Conservation (phyloP, 2,329 filamentous ascomycete species). For the Microdochium bolleyi region DNA sequence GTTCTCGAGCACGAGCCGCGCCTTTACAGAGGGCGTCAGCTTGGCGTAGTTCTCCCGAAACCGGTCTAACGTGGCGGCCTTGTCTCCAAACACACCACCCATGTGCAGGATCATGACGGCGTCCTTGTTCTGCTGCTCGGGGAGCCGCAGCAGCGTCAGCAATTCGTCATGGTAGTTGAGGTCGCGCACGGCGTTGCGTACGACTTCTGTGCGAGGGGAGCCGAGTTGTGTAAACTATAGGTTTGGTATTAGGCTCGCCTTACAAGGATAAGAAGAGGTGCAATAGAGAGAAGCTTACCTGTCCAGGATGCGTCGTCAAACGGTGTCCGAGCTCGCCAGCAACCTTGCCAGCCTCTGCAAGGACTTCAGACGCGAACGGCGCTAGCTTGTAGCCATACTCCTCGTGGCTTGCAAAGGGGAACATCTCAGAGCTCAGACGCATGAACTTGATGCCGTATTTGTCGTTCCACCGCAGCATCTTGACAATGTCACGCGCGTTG, state of each 20-base stretch:
- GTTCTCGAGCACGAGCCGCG: constrained; percentile 82
- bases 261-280: background rate
- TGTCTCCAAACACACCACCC: constrained; percentile 86
- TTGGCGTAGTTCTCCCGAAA: constrained; percentile 68
- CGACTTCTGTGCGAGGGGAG: constrained; percentile 70
- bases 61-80: constrained; percentile 65
- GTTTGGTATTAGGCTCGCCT: background rate
- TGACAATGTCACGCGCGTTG: constrained; percentile 75
- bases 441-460: constrained; percentile 88
- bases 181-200: constrained; percentile 70
- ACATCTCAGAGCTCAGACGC: constrained; percentile 91
- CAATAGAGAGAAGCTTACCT: constrained; percentile 27
- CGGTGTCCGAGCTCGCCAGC: constrained; percentile 74
- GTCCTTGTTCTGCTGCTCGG: constrained; percentile 71
- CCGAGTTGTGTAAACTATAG: constrained; percentile 78
- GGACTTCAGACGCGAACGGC: constrained; percentile 70
- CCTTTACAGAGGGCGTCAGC: constrained; percentile 64
- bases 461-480: constrained; percentile 88
- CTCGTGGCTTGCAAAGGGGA: constrained; percentile 85
- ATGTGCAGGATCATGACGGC: constrained; percentile 94
- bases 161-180: constrained; percentile 84
- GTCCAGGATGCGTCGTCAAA: constrained; percentile 84
- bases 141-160: constrained; percentile 67
- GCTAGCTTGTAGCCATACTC: constrained; percentile 81
- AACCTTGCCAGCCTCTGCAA: constrained; percentile 70